Evolutionary conservation across 2,329 filamentous ascomycete genomes (phyloP), one percentile per base, ranked within the genome.

Genomic region (Pyrenochaeta sp.): DNA sequence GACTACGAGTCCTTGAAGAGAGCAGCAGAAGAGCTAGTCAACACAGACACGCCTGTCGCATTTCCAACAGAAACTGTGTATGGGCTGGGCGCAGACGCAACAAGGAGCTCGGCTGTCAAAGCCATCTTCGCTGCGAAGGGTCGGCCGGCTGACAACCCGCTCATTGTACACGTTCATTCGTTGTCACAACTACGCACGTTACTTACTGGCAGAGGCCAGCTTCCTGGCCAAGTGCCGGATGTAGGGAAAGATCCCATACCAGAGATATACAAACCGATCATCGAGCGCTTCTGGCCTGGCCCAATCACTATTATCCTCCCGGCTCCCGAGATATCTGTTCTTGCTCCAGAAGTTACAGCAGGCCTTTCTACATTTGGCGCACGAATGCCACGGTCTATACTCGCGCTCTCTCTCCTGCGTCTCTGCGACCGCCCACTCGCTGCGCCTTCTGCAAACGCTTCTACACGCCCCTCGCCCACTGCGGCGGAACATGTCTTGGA

Each of bases 1-100:
- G 83, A 85, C 62, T 77, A 79, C 3, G 75, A 79, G 31, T 77
- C 81, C 51, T 81, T 96, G 32, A 77, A 80, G 52, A 79, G 86
- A 49, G 91, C 91, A 1, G 91, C 90, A 2, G 72, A 82, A 11
- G 82, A 87, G 60, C 80, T 97, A 31, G 84, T 81, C 45, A 81
- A 81, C 15, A 87, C 83, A 45, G 83, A 91, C 70, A 83, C 84
- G 3, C 95, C 95, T 4, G 92, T 99, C 42, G 95, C 91, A 1
- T 99, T 99, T 72, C 95, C 95, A 0, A 99, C 95, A 0, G 95
- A 99, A 78, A 99, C 95, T 0, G 95, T 99, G 0, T 99, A 99
- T 73, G 95, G 95, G 0, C 83, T 99, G 7, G 95, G 92, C n/a
- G 95, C 95, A 12, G 95, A 98, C 78, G 95, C 95, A 10, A 98